A percentile compares a stretch with the other conserved stretches of the same genome.
These are phyloP conservation scores for Bullera alba DNA, from an alignment of 768 basidiomycete species.

Conservation along the genomic window DNA sequence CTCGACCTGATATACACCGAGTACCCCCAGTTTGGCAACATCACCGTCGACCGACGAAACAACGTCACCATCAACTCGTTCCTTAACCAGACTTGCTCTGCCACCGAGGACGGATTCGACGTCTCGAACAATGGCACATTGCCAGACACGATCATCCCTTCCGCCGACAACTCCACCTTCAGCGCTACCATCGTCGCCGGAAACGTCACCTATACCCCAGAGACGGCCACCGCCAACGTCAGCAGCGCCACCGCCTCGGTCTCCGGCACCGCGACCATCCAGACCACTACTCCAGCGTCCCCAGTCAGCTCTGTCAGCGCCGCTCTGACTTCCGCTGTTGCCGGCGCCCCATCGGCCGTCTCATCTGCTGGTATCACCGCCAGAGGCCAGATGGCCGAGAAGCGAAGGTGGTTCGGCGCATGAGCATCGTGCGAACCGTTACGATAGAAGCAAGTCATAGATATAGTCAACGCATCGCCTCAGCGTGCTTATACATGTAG, in stretches of 20 bases:
- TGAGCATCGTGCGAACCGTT: too few species aligned
- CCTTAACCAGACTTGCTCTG: conserved; percentile 25
- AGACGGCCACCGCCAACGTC: background rate
- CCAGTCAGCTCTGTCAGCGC: background rate
- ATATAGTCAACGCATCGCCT: too few species aligned
- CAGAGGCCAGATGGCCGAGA: background rate
- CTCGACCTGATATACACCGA: conserved; percentile 30
- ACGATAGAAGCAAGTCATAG: too few species aligned
- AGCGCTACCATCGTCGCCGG: background rate
- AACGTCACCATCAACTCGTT: conserved; percentile 24
- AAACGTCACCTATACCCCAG: background rate
- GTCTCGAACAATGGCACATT: conserved; percentile 22
- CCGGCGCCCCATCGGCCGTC: background rate
- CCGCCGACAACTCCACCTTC: conserved; percentile 36
- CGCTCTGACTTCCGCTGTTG: background rate
- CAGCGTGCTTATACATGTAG: too few species aligned
- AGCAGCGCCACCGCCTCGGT: background rate
- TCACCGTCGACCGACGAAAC: conserved; percentile 2
- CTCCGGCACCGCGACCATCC: background rate
- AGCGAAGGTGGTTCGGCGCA: background rate
- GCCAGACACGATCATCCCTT: conserved; percentile 31
- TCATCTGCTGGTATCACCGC: background rate
- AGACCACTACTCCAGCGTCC: too few species aligned
- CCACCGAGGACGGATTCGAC: conserved; percentile 6
- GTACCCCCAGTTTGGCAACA: conserved; percentile 28